Percentiles rank a stretch among this genome's conserved stretches.
Conservation (phyloP, 2,329 filamentous ascomycete species). For the Diaporthe batatas region DNA sequence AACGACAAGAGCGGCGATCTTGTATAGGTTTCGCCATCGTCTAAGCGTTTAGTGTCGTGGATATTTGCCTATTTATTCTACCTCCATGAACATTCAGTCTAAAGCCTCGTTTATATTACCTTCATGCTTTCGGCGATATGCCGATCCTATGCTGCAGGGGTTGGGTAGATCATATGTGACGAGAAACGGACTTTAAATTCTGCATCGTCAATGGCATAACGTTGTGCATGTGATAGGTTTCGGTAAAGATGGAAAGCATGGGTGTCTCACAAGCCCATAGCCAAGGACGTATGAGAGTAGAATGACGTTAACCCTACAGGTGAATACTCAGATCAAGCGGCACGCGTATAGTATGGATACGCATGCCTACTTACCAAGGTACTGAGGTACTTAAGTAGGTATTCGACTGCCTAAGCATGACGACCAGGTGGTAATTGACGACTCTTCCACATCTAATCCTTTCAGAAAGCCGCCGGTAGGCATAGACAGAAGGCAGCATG, state of each 20-base stretch:
- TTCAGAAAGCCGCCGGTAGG: slow-evolving; percentile 11
- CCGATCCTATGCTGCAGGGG: neutral
- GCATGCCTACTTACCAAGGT: neutral
- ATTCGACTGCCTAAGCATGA: neutral
- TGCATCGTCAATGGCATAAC: no score
- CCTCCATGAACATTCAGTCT: no score
- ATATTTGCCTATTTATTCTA: neutral
- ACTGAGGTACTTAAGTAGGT: no score
- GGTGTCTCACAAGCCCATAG: neutral
- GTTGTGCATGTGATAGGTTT: neutral
- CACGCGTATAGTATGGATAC: neutral
- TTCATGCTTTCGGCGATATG: neutral
- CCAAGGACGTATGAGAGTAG: neutral
- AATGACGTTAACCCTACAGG: neutral
- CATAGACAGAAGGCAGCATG: slow-evolving; percentile 5
- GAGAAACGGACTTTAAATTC: neutral
- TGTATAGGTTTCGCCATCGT: slow-evolving; percentile 24
- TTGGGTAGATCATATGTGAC: neutral
- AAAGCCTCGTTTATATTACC: neutral
- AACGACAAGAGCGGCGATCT: slow-evolving; percentile 8
- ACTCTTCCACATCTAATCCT: neutral
- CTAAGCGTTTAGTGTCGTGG: neutral
- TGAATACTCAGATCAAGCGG: neutral
- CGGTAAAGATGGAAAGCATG: no score
- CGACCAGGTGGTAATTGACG: neutral